phyloP scores from a whole-genome alignment of 192 early-diverging fungal species.

The Rhizoclosmatium globosum region DNA sequence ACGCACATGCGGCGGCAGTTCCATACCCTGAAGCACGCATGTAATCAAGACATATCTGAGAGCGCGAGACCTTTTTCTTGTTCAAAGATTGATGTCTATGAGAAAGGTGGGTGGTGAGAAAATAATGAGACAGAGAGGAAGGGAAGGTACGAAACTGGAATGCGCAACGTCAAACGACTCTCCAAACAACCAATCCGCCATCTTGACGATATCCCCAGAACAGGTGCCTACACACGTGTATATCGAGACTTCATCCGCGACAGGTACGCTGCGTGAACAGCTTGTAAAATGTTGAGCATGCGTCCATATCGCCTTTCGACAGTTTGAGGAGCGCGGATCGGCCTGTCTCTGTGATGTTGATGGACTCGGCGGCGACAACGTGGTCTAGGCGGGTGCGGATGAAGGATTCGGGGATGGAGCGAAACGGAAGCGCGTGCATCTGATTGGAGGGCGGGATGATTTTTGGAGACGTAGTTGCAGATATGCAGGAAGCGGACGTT shows the following conservation, averaged over 20 bases:
- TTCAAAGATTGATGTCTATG: conserved; percentile 80
- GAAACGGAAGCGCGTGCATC: conserved; percentile 98
- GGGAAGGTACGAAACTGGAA: conserved; percentile 49
- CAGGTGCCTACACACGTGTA: conserved; percentile 94
- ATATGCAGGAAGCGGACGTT: conserved; percentile 99
- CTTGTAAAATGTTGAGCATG: conserved; percentile 92
- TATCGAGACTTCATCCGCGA: conserved; percentile 78
- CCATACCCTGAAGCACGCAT: conserved; percentile 71
- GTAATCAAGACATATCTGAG: conserved; percentile 87
- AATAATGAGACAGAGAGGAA: background rate
- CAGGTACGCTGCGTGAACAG: conserved; percentile 87
- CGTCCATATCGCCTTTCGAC: conserved; percentile 97
- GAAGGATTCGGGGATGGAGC: conserved; percentile 78
- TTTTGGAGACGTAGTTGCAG: conserved; percentile 98
- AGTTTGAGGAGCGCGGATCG: conserved; percentile 82
- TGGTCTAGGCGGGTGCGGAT: conserved; percentile 76
- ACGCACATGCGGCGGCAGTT: conserved; percentile 74
- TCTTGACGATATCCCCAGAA: conserved; percentile 82
- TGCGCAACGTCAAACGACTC: conserved; percentile 83
- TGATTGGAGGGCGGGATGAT: conserved; percentile 95
- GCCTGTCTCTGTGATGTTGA: conserved; percentile 84
- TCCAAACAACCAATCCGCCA: conserved; percentile 78
- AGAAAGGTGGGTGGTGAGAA: background rate
- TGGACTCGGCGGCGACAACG: conserved; percentile 52
- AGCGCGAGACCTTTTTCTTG: conserved; percentile 88